Conservation (phyloP, 768 basidiomycete species). For the Tulasnella sp. region DNA sequence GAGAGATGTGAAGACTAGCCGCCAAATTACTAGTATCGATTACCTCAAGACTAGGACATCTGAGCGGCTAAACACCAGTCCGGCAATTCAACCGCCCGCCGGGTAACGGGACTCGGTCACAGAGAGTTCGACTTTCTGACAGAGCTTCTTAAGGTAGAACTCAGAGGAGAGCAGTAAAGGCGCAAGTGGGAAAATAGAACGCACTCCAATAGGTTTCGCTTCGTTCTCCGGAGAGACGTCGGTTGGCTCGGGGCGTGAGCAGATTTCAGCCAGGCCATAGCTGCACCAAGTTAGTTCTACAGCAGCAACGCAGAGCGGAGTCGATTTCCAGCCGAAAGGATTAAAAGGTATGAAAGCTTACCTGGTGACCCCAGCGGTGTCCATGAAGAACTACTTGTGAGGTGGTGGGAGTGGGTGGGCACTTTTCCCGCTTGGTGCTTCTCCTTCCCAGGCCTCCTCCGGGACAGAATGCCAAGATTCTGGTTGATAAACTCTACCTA, state of each 20-base stretch:
- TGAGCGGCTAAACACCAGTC: too few species aligned
- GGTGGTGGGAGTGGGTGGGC: too few species aligned
- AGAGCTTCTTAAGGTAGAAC: conserved; percentile 2
- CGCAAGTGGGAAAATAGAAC: neutral
- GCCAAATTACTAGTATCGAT: neutral
- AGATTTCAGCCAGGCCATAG: neutral
- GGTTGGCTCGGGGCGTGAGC: neutral
- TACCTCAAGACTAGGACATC: too few species aligned
- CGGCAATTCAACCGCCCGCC: too few species aligned
- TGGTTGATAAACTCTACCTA: too few species aligned
- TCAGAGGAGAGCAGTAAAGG: neutral
- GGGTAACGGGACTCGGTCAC: neutral
- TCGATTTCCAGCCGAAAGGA: neutral
- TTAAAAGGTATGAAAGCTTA: too few species aligned
- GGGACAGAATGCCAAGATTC: too few species aligned
- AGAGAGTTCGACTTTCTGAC: neutral
- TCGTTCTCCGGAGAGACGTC: neutral
- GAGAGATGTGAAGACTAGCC: neutral
- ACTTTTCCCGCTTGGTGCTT: too few species aligned
- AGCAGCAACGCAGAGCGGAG: neutral
- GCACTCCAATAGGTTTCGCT: neutral
- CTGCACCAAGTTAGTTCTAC: neutral
- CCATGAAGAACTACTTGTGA: too few species aligned
- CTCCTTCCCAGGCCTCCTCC: too few species aligned
- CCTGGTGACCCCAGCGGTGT: too few species aligned